Percentiles rank a stretch among this genome's conserved stretches.
Evolutionary conservation across 306 rosid species (phyloP).

Genomic region (Herpetospermum pedunculosum): DNA sequence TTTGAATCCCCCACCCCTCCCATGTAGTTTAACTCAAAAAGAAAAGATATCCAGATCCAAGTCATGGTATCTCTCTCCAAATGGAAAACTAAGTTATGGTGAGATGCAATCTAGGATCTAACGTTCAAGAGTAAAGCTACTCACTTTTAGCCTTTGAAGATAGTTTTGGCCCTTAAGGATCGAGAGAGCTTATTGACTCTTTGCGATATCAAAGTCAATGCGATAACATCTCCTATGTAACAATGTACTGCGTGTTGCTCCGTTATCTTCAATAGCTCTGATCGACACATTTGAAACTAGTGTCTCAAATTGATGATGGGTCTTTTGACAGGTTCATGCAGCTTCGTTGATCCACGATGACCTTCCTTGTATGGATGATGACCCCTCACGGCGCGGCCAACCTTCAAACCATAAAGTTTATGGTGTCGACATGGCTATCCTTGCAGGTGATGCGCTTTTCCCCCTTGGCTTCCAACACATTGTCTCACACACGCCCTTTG

Average conservation of each 20-base stretch:
- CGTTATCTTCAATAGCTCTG: background rate
- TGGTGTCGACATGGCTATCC: conserved; percentile 94
- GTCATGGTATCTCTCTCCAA: background rate
- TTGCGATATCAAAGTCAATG: background rate
- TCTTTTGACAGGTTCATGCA: conserved; percentile 56
- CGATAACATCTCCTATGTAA: background rate
- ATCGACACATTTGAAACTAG: background rate
- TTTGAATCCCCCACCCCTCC: too few species aligned
- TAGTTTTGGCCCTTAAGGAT: background rate
- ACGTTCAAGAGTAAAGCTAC: background rate
- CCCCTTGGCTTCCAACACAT: conserved; percentile 90
- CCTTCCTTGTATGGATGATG: conserved; percentile 95
- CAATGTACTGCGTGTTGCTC: background rate
- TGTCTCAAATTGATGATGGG: background rate
- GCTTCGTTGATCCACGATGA: conserved; percentile 94
- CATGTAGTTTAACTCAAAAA: too few species aligned
- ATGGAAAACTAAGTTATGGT: background rate
- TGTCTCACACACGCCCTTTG: conserved; percentile 65
- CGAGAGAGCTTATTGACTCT: background rate
- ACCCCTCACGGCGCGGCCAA: conserved; percentile 66
- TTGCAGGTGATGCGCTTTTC: conserved; percentile 86
- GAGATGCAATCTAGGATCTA: background rate
- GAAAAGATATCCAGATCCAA: background rate
- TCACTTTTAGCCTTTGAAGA: background rate
- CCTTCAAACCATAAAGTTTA: conserved; percentile 73